A percentile compares a stretch with the other conserved stretches of the same genome.
These are phyloP conservation scores for Phialocephala subalpina DNA, from an alignment of 2,329 filamentous ascomycete genomes.

Conservation along the genomic window DNA sequence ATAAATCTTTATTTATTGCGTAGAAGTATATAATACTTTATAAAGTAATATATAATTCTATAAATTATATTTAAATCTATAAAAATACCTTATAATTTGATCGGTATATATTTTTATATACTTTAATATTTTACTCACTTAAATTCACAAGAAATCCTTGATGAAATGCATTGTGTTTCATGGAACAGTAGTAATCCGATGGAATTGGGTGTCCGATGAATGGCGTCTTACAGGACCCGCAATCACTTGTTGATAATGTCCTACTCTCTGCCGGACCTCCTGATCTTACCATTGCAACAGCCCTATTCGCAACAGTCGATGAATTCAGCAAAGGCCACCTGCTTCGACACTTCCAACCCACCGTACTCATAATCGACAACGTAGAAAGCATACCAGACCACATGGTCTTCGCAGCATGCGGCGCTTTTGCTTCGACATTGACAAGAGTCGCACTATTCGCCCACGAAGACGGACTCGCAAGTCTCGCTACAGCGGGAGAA, in stretches of 20 bases:
- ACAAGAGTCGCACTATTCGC: slow-evolving; percentile 9
- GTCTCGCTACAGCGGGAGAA: neutral
- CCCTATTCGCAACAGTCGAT: neutral
- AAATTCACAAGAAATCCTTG: no score
- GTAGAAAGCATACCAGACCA: slow-evolving; percentile 9
- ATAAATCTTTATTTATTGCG: no score
- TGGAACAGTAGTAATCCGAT: no score
- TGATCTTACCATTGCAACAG: neutral
- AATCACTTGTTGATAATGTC: neutral
- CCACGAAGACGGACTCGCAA: neutral
- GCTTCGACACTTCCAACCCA: neutral
- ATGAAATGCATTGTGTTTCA: no score
- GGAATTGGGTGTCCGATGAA: no score
- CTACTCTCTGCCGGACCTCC: neutral
- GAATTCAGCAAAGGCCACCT: neutral
- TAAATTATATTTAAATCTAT: no score
- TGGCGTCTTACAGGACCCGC: no score
- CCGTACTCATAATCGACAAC: neutral
- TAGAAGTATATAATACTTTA: no score
- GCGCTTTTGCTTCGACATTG: neutral
- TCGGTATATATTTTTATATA: no score
- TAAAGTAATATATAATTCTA: no score
- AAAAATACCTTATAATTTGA: no score
- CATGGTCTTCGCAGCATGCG: slow-evolving; percentile 9
- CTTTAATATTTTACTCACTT: no score